Evolutionary conservation across 2,329 filamentous ascomycete genomes (phyloP).

Genomic region (Fusarium temperatum): DNA sequence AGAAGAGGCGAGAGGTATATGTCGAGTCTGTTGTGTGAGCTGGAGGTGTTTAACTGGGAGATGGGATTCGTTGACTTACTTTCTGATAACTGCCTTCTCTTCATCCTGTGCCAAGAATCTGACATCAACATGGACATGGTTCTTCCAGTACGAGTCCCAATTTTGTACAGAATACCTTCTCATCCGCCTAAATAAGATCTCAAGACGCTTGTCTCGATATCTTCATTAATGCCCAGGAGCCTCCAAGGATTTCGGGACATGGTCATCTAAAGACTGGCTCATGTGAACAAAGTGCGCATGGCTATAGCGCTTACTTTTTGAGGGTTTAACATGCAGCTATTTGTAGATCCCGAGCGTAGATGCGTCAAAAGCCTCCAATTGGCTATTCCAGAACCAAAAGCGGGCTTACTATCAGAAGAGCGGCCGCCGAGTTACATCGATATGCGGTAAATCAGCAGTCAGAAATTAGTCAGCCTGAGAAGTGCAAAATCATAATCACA

Average conservation of each 20-base stretch:
- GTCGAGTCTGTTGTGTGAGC: constrained; percentile 36
- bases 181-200: not conserved
- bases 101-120: not conserved
- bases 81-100: constrained; percentile 8
- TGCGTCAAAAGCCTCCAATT: not conserved
- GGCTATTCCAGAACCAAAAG: not conserved
- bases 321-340: not conserved
- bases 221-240: accelerated
- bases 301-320: not conserved
- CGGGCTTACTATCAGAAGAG: accelerated
- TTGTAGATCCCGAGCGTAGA: not conserved
- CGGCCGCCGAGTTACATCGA: not conserved
- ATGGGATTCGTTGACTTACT: constrained; percentile 28
- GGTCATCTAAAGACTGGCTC: too few species aligned
- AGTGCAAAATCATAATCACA: accelerated
- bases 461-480: not conserved
- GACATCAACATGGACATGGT: accelerated
- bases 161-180: not conserved
- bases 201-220: not conserved
- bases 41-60: accelerated
- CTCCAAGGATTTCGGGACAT: not conserved
- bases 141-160: not conserved
- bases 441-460: not conserved
- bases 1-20: constrained; percentile 56
- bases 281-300: not conserved